Percentiles rank a stretch among this genome's conserved stretches.
Conservation (phyloP, 192 early-diverging fungal genomes). For the Coemansia sp. region DNA sequence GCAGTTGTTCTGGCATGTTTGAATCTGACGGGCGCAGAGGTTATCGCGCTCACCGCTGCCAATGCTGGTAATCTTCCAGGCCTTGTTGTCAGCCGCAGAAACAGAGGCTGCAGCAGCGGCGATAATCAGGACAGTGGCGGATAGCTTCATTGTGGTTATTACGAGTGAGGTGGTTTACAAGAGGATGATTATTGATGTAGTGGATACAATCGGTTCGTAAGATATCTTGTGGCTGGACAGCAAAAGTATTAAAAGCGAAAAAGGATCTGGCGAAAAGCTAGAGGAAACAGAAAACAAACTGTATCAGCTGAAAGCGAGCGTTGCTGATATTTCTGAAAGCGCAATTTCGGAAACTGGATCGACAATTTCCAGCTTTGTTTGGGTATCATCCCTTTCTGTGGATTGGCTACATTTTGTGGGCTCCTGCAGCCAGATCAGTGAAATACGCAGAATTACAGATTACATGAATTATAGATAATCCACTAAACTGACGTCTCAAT, state of each 20-base stretch:
- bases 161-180: neutral
- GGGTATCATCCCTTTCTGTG: neutral
- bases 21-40: conserved; percentile 46
- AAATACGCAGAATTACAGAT: neutral
- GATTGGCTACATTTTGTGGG: neutral
- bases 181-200: neutral
- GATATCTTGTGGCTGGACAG: neutral
- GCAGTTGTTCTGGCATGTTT: conserved; percentile 52
- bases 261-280: neutral
- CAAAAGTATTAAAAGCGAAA: neutral
- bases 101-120: conserved; percentile 16
- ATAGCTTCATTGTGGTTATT: conserved; percentile 29
- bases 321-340: conserved; percentile 37
- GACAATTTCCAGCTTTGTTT: neutral
- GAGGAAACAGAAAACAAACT: neutral
- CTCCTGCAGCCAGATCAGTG: too few species aligned
- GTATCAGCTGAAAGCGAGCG: conserved; percentile 53
- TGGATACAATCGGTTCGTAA: neutral
- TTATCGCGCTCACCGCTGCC: conserved; percentile 29
- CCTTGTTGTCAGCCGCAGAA: conserved; percentile 11
- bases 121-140: conserved; percentile 21
- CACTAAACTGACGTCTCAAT: conserved; percentile 33
- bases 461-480: neutral
- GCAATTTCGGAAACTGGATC: conserved; percentile 7
- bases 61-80: conserved; percentile 47